These are phyloP conservation scores for Ailanthus altissimus DNA, from an alignment of 345 rosid species.

Conservation along the genomic window DNA sequence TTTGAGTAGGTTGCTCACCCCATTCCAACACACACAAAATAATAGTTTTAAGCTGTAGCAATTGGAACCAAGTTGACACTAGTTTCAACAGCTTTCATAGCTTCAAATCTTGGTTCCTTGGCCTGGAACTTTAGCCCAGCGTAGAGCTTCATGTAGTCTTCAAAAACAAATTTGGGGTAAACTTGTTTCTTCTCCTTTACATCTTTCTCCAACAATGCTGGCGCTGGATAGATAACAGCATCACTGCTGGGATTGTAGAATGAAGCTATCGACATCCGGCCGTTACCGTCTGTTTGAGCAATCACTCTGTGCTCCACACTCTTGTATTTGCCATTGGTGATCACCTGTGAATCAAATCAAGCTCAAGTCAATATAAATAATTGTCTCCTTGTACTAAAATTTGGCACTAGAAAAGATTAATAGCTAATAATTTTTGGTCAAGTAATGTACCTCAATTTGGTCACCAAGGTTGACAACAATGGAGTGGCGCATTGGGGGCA, in stretches of 20 bases:
- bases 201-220: slow-evolving; percentile 58
- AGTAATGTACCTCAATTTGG: slow-evolving; percentile 69
- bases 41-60: slow-evolving; percentile 38
- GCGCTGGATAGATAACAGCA: slow-evolving; percentile 81
- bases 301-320: slow-evolving; percentile 86
- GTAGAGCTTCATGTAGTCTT: slow-evolving; percentile 90
- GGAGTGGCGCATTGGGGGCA: slow-evolving; percentile 93
- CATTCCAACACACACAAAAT: neutral
- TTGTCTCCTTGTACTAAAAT: neutral
- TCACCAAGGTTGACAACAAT: slow-evolving; percentile 93
- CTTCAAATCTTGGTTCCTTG: slow-evolving; percentile 94
- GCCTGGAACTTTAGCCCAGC: slow-evolving; percentile 76
- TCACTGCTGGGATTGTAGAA: slow-evolving; percentile 93
- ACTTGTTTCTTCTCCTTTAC: slow-evolving; percentile 31
- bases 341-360: slow-evolving; percentile 44
- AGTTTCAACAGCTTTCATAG: slow-evolving; percentile 62
- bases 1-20: neutral
- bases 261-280: slow-evolving; percentile 87
- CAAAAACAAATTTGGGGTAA: slow-evolving; percentile 82
- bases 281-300: slow-evolving; percentile 66
- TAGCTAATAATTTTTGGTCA: neutral
- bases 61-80: slow-evolving; percentile 33
- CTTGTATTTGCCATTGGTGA: slow-evolving; percentile 91
- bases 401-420: neutral
- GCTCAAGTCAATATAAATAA: neutral